A percentile compares a stretch with the other conserved stretches of the same genome.
Evolutionary conservation across 2,329 filamentous ascomycete species (phyloP).

Genomic region (Sporothrix protearum): DNA sequence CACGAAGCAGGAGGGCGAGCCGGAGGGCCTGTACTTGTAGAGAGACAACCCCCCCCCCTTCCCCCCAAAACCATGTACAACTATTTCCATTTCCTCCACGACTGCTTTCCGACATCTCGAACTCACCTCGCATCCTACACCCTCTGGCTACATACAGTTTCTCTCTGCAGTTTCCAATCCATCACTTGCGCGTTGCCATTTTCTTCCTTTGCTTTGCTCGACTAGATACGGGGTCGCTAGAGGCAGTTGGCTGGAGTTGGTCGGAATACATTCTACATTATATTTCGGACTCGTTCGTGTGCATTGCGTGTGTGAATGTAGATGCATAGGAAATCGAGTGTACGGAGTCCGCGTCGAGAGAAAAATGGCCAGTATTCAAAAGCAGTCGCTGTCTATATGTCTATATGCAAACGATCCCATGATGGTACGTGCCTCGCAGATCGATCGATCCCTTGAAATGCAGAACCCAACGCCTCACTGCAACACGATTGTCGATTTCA

Average conservation of each 20-base stretch:
- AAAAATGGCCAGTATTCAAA: neutral
- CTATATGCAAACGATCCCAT: neutral
- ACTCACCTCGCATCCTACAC: neutral
- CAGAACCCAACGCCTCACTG: neutral
- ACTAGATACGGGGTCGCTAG: neutral
- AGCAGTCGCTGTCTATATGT: neutral
- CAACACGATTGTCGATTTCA: neutral
- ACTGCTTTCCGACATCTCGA: neutral
- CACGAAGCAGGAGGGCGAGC: conserved; percentile 98
- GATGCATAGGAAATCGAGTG: neutral
- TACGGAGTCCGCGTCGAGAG: too few species aligned
- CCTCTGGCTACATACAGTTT: neutral
- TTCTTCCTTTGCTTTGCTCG: neutral
- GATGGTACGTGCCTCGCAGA: neutral
- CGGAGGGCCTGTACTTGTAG: conserved; percentile 97
- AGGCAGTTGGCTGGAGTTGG: neutral
- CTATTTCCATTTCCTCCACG: neutral
- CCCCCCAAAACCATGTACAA: conserved; percentile 12
- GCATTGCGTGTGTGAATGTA: neutral
- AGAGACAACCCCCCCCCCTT: neutral
- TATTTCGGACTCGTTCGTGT: neutral
- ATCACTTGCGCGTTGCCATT: neutral
- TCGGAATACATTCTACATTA: neutral
- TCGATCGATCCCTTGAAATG: neutral
- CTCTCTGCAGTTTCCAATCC: neutral